phyloP scores from a whole-genome alignment of 129 eudicot species.

The Flaveria robusta region DNA sequence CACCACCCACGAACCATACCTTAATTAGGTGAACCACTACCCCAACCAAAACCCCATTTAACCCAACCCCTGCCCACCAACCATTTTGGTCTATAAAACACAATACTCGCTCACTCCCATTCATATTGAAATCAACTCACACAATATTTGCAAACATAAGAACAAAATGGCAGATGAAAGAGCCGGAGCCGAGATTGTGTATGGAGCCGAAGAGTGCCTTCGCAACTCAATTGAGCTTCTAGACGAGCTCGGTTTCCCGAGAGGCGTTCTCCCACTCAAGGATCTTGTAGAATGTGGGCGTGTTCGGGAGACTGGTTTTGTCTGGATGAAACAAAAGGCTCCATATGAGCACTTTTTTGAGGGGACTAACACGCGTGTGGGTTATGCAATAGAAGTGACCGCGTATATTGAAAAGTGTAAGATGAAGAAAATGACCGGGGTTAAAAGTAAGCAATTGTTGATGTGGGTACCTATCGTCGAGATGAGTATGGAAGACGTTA shows the following conservation, averaged over 20 bases:
- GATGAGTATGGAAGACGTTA: slow-evolving; percentile 62
- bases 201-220: slow-evolving; percentile 63
- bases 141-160: background rate
- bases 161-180: slow-evolving; percentile 39
- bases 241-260: slow-evolving; percentile 75
- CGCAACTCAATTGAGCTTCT: slow-evolving; percentile 57
- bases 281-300: slow-evolving; percentile 83
- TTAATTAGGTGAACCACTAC: slow-evolving; percentile 53
- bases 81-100: slow-evolving; percentile 27
- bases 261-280: slow-evolving; percentile 74
- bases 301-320: slow-evolving; percentile 62
- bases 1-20: slow-evolving; percentile 27
- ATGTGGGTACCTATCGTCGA: slow-evolving; percentile 78
- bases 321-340: slow-evolving; percentile 85
- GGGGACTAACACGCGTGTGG: slow-evolving; percentile 54
- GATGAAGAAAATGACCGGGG: slow-evolving; percentile 88
- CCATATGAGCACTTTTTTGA: slow-evolving; percentile 81
- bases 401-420: slow-evolving; percentile 68
- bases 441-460: slow-evolving; percentile 74
- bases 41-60: slow-evolving; percentile 34
- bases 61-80: slow-evolving; percentile 52
- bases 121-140: background rate
- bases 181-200: slow-evolving; percentile 68
- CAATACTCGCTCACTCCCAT: slow-evolving; percentile 18
- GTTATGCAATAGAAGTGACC: slow-evolving; percentile 74